A percentile compares a stretch with the other conserved stretches of the same genome.
Conservation (phyloP, 2,329 filamentous ascomycete genomes). For the Arthrinium puccinioides region DNA sequence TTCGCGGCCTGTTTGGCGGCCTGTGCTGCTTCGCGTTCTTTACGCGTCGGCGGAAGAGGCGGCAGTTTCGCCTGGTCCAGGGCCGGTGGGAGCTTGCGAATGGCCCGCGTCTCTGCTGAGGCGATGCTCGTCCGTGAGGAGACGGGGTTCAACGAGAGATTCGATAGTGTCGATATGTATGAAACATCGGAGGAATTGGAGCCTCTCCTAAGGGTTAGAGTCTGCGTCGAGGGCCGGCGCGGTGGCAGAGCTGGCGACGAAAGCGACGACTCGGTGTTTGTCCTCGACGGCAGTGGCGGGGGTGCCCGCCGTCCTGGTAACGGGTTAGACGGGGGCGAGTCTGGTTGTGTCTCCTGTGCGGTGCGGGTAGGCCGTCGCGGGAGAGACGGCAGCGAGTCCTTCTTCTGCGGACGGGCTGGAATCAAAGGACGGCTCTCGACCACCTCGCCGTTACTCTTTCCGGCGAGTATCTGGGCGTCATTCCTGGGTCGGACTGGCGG, state of each 20-base stretch:
- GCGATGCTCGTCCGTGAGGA: slow-evolving; percentile 42
- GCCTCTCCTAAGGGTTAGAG: slow-evolving; percentile 36
- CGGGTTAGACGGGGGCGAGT: slow-evolving; percentile 14
- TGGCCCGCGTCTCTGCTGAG: slow-evolving; percentile 31
- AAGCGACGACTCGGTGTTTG: slow-evolving; percentile 29
- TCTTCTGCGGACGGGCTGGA: slow-evolving; percentile 29
- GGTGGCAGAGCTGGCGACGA: slow-evolving; percentile 42
- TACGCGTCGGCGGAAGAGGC: slow-evolving; percentile 46
- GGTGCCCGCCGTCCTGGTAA: slow-evolving; percentile 19
- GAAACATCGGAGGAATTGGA: slow-evolving; percentile 54
- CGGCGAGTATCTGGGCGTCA: slow-evolving; percentile 12
- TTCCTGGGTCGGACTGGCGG: slow-evolving; percentile 33
- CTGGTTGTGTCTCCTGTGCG: slow-evolving; percentile 4
- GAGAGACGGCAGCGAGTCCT: slow-evolving; percentile 25
- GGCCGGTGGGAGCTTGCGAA: slow-evolving; percentile 44
- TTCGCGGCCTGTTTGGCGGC: slow-evolving; percentile 25
- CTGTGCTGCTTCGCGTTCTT: slow-evolving; percentile 42
- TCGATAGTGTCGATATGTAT: slow-evolving; percentile 45
- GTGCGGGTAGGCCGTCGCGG: slow-evolving; percentile 28
- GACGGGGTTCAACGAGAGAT: slow-evolving; percentile 37
- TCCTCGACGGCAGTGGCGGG: slow-evolving; percentile 29
- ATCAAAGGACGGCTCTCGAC: slow-evolving; percentile 26
- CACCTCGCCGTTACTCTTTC: slow-evolving; percentile 10
- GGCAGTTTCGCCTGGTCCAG: slow-evolving; percentile 51
- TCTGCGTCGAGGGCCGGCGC: slow-evolving; percentile 38